phyloP scores from a whole-genome alignment of 192 early-diverging fungal genomes.

The Coemansia aciculifera region DNA sequence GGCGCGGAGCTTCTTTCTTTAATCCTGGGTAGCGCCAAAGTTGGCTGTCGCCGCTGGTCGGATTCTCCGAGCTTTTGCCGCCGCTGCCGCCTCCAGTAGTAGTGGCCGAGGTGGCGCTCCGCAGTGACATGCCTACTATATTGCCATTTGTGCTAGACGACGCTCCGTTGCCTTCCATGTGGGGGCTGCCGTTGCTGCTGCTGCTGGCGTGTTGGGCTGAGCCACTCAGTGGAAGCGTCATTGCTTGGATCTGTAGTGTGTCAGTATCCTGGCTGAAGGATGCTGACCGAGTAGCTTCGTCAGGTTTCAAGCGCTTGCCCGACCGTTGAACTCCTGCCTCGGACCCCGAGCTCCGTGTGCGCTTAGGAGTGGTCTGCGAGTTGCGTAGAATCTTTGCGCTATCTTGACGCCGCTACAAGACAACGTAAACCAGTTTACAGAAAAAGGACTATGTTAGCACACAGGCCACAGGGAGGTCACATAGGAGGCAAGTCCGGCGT shows the following conservation, averaged over 20 bases:
- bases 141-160: conserved; percentile 8
- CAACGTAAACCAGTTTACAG: neutral
- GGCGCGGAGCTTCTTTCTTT: conserved; percentile 34
- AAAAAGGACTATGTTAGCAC: neutral
- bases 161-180: neutral
- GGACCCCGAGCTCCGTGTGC: conserved; percentile 38
- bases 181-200: conserved; percentile 3
- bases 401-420: conserved; percentile 22
- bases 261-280: conserved; percentile 13
- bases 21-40: conserved; percentile 42
- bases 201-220: neutral
- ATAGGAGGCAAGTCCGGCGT: neutral
- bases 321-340: conserved; percentile 28
- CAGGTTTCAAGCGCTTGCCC: conserved; percentile 31
- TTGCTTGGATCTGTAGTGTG: conserved; percentile 18
- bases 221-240: conserved; percentile 24
- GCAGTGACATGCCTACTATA: conserved; percentile 9
- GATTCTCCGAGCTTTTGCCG: neutral
- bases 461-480: neutral
- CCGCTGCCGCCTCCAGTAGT: conserved; percentile 10
- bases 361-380: conserved; percentile 43
- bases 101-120: conserved; percentile 2
- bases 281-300: conserved; percentile 13
- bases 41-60: neutral
- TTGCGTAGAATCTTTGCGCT: conserved; percentile 49